These are phyloP conservation scores for Monilinia fructicola DNA, from an alignment of 2,329 filamentous ascomycete species.

Conservation along the genomic window DNA sequence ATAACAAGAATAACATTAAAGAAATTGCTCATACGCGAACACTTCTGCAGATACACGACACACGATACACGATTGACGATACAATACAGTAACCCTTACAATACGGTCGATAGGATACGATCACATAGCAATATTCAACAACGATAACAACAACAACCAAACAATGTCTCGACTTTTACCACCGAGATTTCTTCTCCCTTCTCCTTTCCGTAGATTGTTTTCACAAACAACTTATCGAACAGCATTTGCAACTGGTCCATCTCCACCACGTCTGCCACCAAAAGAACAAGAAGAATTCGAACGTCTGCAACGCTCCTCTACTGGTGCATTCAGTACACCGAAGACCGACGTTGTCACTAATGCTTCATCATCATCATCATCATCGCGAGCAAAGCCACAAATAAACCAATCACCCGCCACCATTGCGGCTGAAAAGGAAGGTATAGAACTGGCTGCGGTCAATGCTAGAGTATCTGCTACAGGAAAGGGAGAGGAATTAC, in stretches of 20 bases:
- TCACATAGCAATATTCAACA: background rate
- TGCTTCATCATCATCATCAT: slow-evolving; percentile 30
- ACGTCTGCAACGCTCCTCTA: slow-evolving; percentile 74
- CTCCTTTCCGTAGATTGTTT: slow-evolving; percentile 37
- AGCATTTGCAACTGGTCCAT: slow-evolving; percentile 55
- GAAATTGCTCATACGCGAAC: no score
- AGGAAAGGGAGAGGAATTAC: slow-evolving; percentile 63
- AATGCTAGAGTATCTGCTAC: slow-evolving; percentile 50
- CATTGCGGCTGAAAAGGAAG: slow-evolving; percentile 27
- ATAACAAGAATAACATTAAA: background rate
- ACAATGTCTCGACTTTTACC: slow-evolving; percentile 37
- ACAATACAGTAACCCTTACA: background rate
- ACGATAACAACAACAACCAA: background rate
- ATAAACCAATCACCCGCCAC: slow-evolving; percentile 51
- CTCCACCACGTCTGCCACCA: slow-evolving; percentile 83
- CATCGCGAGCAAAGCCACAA: slow-evolving; percentile 40
- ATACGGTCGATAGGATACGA: background rate
- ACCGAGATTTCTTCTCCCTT: slow-evolving; percentile 34
- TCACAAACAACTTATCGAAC: slow-evolving; percentile 34
- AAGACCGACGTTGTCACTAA: slow-evolving; percentile 31
- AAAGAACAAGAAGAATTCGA: slow-evolving; percentile 91
- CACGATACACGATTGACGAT: no score
- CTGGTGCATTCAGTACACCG: slow-evolving; percentile 72
- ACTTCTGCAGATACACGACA: no score
- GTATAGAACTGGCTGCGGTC: slow-evolving; percentile 36